A percentile compares a stretch with the other conserved stretches of the same genome.
Evolutionary conservation across 1,284 basidiomycete genomes (phyloP).

Genomic region (Hymenochaete sp.): DNA sequence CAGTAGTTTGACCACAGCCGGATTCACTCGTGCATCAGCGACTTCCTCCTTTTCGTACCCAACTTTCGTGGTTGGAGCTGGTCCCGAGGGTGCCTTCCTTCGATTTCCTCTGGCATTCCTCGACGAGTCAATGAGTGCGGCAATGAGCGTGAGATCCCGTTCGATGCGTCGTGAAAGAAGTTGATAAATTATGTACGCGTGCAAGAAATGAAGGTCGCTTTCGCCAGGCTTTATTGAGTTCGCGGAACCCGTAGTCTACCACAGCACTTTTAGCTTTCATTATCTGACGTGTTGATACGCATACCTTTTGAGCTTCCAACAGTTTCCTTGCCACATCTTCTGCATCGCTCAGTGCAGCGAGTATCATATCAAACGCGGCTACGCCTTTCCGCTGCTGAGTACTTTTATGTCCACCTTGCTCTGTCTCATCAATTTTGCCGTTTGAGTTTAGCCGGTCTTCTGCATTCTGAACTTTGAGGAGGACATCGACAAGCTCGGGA

Average conservation of each 20-base stretch:
- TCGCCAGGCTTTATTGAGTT: constrained; percentile 35
- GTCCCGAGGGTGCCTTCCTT: constrained; percentile 18
- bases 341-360: constrained; percentile 79
- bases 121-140: constrained; percentile 45
- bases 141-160: constrained; percentile 78
- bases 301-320: constrained; percentile 70
- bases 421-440: constrained; percentile 22
- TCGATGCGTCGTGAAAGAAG: constrained; percentile 80
- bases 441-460: constrained; percentile 33
- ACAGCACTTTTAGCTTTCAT: constrained; percentile 3
- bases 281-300: constrained; percentile 19
- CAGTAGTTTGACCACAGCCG: constrained; percentile 80
- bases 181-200: constrained; percentile 81
- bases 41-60: constrained; percentile 33
- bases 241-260: constrained; percentile 25
- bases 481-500: constrained; percentile 84
- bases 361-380: constrained; percentile 76
- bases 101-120: constrained; percentile 28
- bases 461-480: constrained; percentile 77
- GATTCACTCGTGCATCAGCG: constrained; percentile 62
- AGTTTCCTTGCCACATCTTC: constrained; percentile 76
- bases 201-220: constrained; percentile 73
- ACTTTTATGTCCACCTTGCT: constrained; percentile 34
- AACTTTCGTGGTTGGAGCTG: not conserved
- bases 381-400: constrained; percentile 60